phyloP scores from a whole-genome alignment of 2,329 filamentous ascomycete genomes.

The Cladophialophora yegresii region DNA sequence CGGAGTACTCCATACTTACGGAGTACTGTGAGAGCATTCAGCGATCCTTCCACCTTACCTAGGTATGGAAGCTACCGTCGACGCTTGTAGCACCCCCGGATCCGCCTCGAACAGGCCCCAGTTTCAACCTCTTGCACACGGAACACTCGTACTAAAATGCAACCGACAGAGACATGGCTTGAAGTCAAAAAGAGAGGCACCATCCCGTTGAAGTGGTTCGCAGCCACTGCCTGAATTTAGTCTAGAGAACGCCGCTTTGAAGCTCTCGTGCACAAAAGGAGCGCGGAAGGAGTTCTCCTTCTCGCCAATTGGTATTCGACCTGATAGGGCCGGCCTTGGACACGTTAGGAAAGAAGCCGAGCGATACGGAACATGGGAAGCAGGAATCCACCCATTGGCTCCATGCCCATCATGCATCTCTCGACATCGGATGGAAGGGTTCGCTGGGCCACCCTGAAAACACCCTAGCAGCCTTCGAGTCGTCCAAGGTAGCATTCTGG shows the following conservation, averaged over 20 bases:
- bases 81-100: background rate
- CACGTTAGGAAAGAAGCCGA: background rate
- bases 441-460: background rate
- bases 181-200: background rate
- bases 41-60: background rate
- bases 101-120: slow-evolving; percentile 2
- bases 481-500: slow-evolving; percentile 21
- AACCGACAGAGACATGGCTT: background rate
- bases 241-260: background rate
- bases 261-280: background rate
- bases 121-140: background rate
- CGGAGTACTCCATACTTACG: too few species aligned
- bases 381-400: background rate
- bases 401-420: background rate
- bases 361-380: background rate
- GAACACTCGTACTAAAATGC: background rate
- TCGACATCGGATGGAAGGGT: background rate
- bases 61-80: background rate
- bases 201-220: background rate
- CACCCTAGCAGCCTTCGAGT: background rate
- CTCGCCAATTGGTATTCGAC: background rate
- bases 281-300: background rate
- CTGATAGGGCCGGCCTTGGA: background rate
- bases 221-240: background rate
- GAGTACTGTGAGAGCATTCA: background rate